Evolutionary conservation across 2,329 filamentous ascomycete genomes (phyloP).

Genomic region (Colletotrichum zoysiae): DNA sequence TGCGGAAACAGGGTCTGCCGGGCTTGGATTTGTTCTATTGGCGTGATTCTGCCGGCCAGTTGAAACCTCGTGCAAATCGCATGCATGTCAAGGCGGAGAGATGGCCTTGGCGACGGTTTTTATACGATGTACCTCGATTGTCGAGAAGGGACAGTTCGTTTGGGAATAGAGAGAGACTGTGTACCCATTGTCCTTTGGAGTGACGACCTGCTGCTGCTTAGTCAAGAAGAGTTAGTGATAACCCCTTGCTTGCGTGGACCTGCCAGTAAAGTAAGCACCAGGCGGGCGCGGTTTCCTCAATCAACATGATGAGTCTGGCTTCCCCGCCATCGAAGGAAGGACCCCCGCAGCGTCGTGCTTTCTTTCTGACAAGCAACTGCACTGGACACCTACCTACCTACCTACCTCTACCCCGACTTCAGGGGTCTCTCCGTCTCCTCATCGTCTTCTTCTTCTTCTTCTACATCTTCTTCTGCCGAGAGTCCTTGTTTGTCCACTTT

Average conservation of each 20-base stretch:
- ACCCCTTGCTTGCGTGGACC: neutral
- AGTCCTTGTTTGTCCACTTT: neutral
- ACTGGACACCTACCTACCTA: no score
- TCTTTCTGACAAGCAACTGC: neutral
- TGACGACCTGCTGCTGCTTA: neutral
- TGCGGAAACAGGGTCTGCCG: neutral
- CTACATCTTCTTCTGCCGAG: neutral
- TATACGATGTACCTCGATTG: no score
- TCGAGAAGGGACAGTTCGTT: neutral
- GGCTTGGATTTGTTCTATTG: neutral
- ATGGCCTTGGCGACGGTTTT: no score
- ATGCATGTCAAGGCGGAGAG: neutral
- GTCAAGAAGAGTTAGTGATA: neutral
- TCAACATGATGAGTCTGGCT: no score
- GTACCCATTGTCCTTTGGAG: neutral
- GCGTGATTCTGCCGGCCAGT: neutral
- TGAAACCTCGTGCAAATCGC: neutral
- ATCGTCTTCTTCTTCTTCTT: neutral
- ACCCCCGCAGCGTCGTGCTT: neutral
- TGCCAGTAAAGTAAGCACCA: neutral
- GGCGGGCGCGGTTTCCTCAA: neutral
- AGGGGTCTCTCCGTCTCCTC: neutral
- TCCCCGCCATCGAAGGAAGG: neutral
- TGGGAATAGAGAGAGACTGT: neutral
- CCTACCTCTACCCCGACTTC: no score